Base-by-base conservation (phyloP, 2,329 filamentous ascomycete species). In the Epichloe gansuensis region DNA sequence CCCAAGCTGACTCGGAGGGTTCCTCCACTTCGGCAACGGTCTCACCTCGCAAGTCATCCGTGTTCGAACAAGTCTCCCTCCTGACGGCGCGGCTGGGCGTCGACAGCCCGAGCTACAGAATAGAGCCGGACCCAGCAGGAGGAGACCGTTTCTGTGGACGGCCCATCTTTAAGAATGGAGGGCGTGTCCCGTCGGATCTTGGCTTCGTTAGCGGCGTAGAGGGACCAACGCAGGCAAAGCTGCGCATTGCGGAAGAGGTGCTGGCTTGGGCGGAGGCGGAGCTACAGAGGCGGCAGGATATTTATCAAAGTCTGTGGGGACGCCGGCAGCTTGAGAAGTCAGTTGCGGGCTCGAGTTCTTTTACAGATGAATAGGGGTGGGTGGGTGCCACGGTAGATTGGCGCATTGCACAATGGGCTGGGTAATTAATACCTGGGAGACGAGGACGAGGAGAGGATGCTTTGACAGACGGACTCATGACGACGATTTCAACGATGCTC, bases 241-340 rank as follows among this genome's bases (percentile, higher is more conserved):
- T 70, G 54, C 61, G 60, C 51, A 60, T 78, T 3, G 72, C 74
- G 0, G 65, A 69, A 56, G 56, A 59, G 35, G 59, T 77, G 3
- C 56, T 76, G 13, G 55, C 39, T 5, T 69, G 65, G 60, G 54
- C 79, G 34, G 51, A 62, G 51, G 56, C 59, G 43, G 56, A 65
- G 51, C 49, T 56, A 9, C 46, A 52, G 49, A 46, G 3, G 21
- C 57, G 60, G 46, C 25, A 53, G 4, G 53, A 39, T 4, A 15
- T 49, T 6, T 46, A 53, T 45, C 17, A 47, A 15, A 51, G 38
- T 25, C 21, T 54, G 11, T 57, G 53, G 53, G 45, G 12, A 6
- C 15, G 28, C 28, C 28, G n/a, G 50, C 46, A 6, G 37, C 21
- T 28, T 38, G 28, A 31, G 28, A 11, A 31, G 28, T 31, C 28